Percentiles rank a stretch among this genome's conserved stretches.
Evolutionary conservation across 2,329 filamentous ascomycete species (phyloP).

Genomic region (Alternaria solani): DNA sequence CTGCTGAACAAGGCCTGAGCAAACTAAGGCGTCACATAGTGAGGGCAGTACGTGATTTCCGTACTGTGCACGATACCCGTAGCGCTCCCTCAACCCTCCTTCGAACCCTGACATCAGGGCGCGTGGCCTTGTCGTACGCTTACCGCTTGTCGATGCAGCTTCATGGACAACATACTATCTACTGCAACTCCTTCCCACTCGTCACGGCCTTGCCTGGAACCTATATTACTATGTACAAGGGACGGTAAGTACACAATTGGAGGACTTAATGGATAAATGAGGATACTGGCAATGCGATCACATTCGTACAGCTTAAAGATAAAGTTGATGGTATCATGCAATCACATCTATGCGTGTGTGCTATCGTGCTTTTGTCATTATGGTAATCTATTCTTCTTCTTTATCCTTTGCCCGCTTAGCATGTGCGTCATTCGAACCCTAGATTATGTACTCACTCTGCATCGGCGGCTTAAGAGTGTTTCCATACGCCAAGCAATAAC

Average conservation of each 20-base stretch:
- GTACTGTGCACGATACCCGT: no score
- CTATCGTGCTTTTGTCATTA: neutral
- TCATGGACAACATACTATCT: neutral
- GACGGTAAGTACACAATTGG: neutral
- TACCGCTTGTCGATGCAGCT: no score
- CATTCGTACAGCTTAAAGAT: neutral
- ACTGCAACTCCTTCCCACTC: neutral
- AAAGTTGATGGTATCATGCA: neutral
- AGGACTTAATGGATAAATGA: neutral
- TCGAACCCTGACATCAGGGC: no score
- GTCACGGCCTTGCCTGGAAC: neutral
- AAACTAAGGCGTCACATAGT: no score
- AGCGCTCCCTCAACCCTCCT: no score
- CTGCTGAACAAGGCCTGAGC: no score
- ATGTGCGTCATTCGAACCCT: neutral
- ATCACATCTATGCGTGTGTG: neutral
- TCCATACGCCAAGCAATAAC: neutral
- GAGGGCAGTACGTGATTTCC: no score
- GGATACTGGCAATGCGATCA: neutral
- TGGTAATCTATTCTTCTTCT: neutral
- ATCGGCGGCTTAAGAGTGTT: neutral
- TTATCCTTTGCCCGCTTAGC: neutral
- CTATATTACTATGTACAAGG: neutral
- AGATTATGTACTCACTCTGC: neutral
- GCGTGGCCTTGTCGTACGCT: no score